These are phyloP conservation scores for Torulaspora maleeae DNA, from an alignment of 805 yeast species.

Conservation along the genomic window DNA sequence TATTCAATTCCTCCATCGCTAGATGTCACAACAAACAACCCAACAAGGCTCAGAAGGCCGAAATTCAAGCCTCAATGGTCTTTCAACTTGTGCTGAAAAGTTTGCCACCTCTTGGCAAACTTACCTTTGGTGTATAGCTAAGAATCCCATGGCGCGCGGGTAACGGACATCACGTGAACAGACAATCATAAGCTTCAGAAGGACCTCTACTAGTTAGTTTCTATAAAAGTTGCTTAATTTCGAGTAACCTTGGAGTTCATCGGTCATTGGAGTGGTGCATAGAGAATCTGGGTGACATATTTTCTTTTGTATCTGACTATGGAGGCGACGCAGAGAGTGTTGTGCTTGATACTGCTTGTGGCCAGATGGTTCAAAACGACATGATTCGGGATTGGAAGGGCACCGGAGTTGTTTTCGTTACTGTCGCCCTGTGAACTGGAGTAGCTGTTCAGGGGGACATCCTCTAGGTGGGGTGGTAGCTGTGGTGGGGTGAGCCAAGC, in stretches of 20 bases:
- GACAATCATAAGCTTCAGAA: neutral
- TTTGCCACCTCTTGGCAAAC: constrained; percentile 5
- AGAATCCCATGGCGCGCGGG: neutral
- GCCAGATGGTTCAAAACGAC: constrained; percentile 92
- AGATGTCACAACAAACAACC: neutral
- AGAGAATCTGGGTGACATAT: constrained; percentile 86
- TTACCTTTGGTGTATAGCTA: neutral
- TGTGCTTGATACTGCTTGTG: constrained; percentile 91
- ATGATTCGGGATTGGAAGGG: constrained; percentile 89
- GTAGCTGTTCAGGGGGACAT: constrained; percentile 81
- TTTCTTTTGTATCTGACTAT: constrained; percentile 83
- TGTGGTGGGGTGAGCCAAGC: constrained; percentile 84
- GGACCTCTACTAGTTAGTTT: neutral
- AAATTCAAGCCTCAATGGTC: neutral
- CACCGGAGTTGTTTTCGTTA: constrained; percentile 75
- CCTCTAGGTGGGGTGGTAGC: constrained; percentile 93
- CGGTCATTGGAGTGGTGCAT: constrained; percentile 67
- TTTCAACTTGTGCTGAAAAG: neutral
- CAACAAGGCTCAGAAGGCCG: neutral
- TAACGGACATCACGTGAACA: constrained; percentile 1
- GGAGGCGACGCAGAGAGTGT: constrained; percentile 88
- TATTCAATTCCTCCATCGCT: constrained; percentile 32
- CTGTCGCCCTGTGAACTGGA: constrained; percentile 31
- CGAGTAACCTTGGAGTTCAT: neutral
- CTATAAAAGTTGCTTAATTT: constrained; percentile 5